phyloP scores from a whole-genome alignment of 2,329 filamentous ascomycete species.

The Ophiocordyceps australis region DNA sequence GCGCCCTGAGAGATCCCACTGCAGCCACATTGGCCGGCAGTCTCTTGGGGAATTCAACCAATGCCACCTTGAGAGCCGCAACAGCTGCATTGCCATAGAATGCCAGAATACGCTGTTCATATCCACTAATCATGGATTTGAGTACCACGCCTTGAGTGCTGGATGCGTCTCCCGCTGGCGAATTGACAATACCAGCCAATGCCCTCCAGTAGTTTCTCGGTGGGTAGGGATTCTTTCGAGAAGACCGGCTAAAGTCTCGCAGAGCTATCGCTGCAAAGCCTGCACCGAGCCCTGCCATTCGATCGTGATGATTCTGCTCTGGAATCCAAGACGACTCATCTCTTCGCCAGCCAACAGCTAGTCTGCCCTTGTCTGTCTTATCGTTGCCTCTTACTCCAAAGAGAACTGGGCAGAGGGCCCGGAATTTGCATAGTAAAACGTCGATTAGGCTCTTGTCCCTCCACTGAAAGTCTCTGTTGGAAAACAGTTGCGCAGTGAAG shows the following conservation, averaged over 20 bases:
- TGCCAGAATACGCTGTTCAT: conserved; percentile 55
- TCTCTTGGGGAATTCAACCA: conserved; percentile 54
- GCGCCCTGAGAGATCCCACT: conserved; percentile 30
- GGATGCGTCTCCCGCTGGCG: conserved; percentile 47
- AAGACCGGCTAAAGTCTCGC: conserved; percentile 59
- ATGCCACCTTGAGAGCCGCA: conserved; percentile 49
- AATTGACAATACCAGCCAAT: conserved; percentile 60
- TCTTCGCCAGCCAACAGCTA: conserved; percentile 56
- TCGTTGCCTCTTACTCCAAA: conserved; percentile 71
- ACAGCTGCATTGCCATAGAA: conserved; percentile 67
- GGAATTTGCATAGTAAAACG: conserved; percentile 73
- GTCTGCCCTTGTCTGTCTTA: conserved; percentile 47
- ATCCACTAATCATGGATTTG: conserved; percentile 52
- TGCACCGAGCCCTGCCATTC: conserved; percentile 68
- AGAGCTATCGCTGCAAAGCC: conserved; percentile 73
- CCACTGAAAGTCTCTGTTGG: conserved; percentile 46
- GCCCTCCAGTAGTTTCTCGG: conserved; percentile 70
- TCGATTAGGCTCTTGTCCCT: conserved; percentile 54
- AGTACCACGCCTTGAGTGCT: conserved; percentile 57
- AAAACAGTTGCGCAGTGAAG: conserved; percentile 57
- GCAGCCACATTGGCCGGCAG: conserved; percentile 27
- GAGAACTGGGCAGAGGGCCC: conserved; percentile 62
- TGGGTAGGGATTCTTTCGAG: conserved; percentile 55
- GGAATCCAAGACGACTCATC: conserved; percentile 40
- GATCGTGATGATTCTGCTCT: conserved; percentile 59